phyloP scores from a whole-genome alignment of 163 green algal genomes.

The Prototheca wickerhamii region DNA sequence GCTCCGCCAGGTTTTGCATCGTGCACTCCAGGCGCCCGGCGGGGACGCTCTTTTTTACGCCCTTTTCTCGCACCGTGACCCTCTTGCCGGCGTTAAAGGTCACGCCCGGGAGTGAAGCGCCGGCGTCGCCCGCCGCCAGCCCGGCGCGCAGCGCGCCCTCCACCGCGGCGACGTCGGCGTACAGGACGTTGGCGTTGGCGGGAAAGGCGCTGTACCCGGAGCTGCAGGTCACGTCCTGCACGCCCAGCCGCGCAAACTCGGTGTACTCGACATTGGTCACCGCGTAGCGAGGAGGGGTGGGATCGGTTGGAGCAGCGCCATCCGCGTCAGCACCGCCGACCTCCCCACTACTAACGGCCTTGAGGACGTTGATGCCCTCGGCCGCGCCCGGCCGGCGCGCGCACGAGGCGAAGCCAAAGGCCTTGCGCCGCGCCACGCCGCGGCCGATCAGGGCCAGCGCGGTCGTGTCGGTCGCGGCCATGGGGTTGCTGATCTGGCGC shows the following conservation, averaged over 20 bases:
- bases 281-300: constrained; percentile 60
- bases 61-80: constrained; percentile 25
- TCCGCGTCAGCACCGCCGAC: background rate
- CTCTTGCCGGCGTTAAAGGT: constrained; percentile 96
- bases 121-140: constrained; percentile 27
- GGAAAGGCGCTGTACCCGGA: constrained; percentile 69
- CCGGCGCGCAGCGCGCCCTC: constrained; percentile 40
- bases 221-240: constrained; percentile 43
- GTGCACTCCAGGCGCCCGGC: constrained; percentile 94
- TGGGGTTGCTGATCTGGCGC: constrained; percentile 80
- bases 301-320: constrained; percentile 1
- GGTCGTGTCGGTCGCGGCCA: constrained; percentile 89
- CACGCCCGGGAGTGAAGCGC: constrained; percentile 64
- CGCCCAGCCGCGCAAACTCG: constrained; percentile 79
- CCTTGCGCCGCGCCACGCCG: constrained; percentile 19
- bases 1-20: constrained; percentile 97
- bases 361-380: constrained; percentile 95
- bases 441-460: constrained; percentile 83
- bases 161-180: constrained; percentile 62
- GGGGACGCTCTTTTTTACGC: constrained; percentile 17
- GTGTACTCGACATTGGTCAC: constrained; percentile 98
- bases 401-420: constrained; percentile 94
- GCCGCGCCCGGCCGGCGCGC: constrained; percentile 79
- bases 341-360: constrained; percentile 5
- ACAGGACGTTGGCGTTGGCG: constrained; percentile 98